Conservation (phyloP, 2,329 filamentous ascomycete genomes). For the Amauroascus niger region DNA sequence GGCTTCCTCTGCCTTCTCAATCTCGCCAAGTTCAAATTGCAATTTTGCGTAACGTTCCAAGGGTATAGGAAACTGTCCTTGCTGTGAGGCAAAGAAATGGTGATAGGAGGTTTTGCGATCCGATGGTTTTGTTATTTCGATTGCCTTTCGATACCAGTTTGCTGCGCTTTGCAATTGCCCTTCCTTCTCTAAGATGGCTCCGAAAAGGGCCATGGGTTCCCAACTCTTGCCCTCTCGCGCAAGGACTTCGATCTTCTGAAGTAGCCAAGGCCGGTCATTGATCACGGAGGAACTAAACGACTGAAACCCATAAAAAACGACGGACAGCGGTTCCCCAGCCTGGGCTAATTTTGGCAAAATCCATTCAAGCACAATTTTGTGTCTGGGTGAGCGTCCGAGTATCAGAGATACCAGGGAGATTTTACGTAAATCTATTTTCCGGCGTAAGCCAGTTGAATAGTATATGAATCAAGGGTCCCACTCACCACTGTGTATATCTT, state of each 20-base stretch:
- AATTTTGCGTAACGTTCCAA: conserved; percentile 23
- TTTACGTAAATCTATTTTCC: neutral
- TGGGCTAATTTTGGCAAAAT: neutral
- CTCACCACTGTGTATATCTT: conserved; percentile 2
- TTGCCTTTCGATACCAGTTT: conserved; percentile 10
- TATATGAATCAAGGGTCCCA: neutral
- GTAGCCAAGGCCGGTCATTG: neutral
- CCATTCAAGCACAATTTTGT: neutral
- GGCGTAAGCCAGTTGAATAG: neutral
- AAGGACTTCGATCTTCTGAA: conserved; percentile 8
- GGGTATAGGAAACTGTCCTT: neutral
- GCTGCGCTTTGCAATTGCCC: conserved; percentile 12
- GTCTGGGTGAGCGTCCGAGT: conserved; percentile 13
- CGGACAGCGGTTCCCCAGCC: conserved; percentile 1
- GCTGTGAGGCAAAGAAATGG: neutral
- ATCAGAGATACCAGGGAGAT: neutral
- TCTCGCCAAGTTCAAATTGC: conserved; percentile 16
- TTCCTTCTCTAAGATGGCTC: conserved; percentile 7
- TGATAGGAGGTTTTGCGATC: neutral
- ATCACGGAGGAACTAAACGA: neutral
- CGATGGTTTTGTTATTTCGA: conserved; percentile 9
- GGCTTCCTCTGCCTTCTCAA: conserved; percentile 18
- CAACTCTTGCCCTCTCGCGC: conserved; percentile 4
- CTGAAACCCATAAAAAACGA: neutral
- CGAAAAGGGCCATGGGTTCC: conserved; percentile 14